Conservation (phyloP, 371 early-diverging fungal genomes). For the Mortierella sp. region DNA sequence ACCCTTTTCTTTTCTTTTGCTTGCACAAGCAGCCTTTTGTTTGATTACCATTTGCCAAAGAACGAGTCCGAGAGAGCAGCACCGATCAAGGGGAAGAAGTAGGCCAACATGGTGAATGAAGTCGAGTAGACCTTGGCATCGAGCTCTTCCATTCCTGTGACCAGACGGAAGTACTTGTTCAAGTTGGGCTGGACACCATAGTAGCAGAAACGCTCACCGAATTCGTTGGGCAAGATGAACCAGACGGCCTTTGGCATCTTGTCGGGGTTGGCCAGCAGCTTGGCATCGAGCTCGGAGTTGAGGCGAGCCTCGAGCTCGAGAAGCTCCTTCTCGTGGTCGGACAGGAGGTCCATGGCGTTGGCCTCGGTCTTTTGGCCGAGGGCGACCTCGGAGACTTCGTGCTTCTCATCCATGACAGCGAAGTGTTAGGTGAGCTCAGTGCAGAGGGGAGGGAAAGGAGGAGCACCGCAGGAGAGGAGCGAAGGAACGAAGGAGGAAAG, state of each 20-base stretch:
- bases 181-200: slow-evolving; percentile 55
- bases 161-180: slow-evolving; percentile 45
- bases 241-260: slow-evolving; percentile 55
- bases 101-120: slow-evolving; percentile 65
- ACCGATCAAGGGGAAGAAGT: slow-evolving; percentile 73
- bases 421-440: neutral
- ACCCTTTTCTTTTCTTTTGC: neutral
- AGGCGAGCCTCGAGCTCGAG: slow-evolving; percentile 52
- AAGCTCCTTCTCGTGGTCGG: slow-evolving; percentile 50
- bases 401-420: slow-evolving; percentile 23
- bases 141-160: slow-evolving; percentile 24
- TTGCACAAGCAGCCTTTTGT: neutral
- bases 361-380: slow-evolving; percentile 6
- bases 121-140: slow-evolving; percentile 54
- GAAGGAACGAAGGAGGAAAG: neutral
- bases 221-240: slow-evolving; percentile 61
- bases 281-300: slow-evolving; percentile 52
- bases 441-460: neutral
- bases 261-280: slow-evolving; percentile 49
- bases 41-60: slow-evolving; percentile 66
- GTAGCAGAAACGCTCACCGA: slow-evolving; percentile 58
- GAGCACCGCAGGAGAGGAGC: too few relatives aligned
- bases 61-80: slow-evolving; percentile 73
- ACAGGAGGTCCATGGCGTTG: slow-evolving; percentile 23
- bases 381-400: slow-evolving; percentile 15